Evolutionary conservation across 23 red algal species (phyloP).

Genomic region (Gracilaria vermiculophylla): DNA sequence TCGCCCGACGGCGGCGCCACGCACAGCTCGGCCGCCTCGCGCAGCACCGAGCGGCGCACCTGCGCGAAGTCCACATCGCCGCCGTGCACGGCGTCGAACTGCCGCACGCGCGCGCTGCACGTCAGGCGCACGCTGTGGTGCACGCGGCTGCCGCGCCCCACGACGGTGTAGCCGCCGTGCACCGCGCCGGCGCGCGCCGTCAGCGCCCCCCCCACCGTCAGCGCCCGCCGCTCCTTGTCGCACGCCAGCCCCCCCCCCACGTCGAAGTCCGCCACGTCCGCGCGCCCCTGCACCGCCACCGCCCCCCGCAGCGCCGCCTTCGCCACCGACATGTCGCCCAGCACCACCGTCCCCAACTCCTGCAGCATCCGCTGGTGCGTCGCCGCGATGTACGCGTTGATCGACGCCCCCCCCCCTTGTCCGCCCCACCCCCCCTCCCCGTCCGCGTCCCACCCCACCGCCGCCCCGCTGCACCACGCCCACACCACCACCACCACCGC

Average conservation of each 20-base stretch:
- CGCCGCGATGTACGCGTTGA: conserved; percentile 57
- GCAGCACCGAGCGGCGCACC: conserved; percentile 18
- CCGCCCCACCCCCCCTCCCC: no score
- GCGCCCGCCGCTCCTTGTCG: conserved; percentile 15
- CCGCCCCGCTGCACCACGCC: neutral
- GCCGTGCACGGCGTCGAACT: conserved; percentile 23
- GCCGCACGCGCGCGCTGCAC: conserved; percentile 29
- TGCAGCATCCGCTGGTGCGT: conserved; percentile 20
- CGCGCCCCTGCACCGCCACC: conserved; percentile 42
- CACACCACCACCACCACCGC: neutral
- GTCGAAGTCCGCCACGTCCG: conserved; percentile 52
- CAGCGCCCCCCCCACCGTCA: conserved; percentile 12
- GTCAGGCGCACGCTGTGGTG: conserved; percentile 36
- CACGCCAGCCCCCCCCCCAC: conserved; percentile 12
- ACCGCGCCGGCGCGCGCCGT: conserved; percentile 25
- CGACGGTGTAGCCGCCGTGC: conserved; percentile 51
- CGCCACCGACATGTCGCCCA: conserved; percentile 43
- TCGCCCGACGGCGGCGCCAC: neutral
- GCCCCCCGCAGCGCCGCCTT: conserved; percentile 40
- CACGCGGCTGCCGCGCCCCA: conserved; percentile 7
- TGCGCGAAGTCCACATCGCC: conserved; percentile 45
- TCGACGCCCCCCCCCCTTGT: no score
- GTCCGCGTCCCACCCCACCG: neutral
- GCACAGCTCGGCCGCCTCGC: conserved; percentile 45
- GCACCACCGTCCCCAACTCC: conserved; percentile 23